These are phyloP conservation scores for Mortierella hygrophila DNA, from an alignment of 192 early-diverging fungal species.

Conservation along the genomic window DNA sequence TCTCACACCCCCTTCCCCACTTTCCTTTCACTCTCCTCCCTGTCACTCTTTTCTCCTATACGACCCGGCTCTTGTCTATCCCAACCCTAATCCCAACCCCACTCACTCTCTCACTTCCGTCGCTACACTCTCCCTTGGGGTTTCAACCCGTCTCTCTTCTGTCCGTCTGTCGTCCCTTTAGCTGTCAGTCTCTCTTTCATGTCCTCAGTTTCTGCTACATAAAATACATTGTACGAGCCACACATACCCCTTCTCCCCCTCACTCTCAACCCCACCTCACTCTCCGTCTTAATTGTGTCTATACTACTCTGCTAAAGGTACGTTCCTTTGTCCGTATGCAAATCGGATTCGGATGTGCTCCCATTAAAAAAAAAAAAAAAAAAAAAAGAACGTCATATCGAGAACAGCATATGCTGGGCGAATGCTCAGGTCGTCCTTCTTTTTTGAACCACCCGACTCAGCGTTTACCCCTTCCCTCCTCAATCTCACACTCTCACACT, in stretches of 20 bases:
- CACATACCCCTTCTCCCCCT: neutral
- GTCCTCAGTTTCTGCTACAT: neutral
- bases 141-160: neutral
- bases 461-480: neutral
- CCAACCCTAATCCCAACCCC: neutral
- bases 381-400: neutral
- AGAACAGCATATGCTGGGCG: neutral
- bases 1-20: neutral
- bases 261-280: neutral
- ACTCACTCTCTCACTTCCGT: neutral
- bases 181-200: neutral
- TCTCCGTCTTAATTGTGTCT: neutral
- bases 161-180: neutral
- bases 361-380: neutral
- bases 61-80: neutral
- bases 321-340: neutral
- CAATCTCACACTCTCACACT: neutral
- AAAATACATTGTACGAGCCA: neutral
- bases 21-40: neutral
- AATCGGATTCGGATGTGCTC: neutral
- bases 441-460: conserved; percentile 2
- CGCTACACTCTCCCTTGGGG: neutral
- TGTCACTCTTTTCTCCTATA: neutral
- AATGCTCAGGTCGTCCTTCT: neutral
- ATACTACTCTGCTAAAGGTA: neutral